Evolutionary conservation across 2,329 filamentous ascomycete species (phyloP).

Genomic region (Triangularia verruculosa): DNA sequence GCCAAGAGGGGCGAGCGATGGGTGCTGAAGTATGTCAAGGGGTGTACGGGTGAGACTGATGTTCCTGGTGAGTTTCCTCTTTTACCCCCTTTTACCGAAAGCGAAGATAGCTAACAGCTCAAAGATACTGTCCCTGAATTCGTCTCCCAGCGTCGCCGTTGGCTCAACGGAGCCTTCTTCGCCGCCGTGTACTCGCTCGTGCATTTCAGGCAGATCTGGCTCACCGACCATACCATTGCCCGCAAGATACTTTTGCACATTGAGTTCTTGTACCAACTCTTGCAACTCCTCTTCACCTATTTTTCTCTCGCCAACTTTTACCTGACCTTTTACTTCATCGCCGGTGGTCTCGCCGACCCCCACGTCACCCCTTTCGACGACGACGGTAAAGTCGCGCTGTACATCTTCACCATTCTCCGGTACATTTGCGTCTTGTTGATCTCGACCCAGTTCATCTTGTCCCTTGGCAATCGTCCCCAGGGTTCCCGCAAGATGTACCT

Average conservation of each 20-base stretch:
- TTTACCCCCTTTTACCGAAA: not conserved
- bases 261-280: slow-evolving; percentile 92
- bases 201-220: slow-evolving; percentile 90
- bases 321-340: slow-evolving; percentile 96
- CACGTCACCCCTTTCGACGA: slow-evolving; percentile 83
- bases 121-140: slow-evolving; percentile 87
- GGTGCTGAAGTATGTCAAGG: slow-evolving; percentile 98
- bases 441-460: slow-evolving; percentile 91
- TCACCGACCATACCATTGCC: slow-evolving; percentile 82
- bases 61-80: slow-evolving; percentile 69
- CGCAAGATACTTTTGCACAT: slow-evolving; percentile 91
- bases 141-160: slow-evolving; percentile 90
- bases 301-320: slow-evolving; percentile 99
- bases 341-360: slow-evolving; percentile 78
- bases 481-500: slow-evolving; percentile 90
- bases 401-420: slow-evolving; percentile 82
- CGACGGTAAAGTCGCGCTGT: slow-evolving; percentile 69
- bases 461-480: slow-evolving; percentile 92
- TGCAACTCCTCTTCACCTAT: slow-evolving; percentile 92
- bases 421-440: slow-evolving; percentile 87
- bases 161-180: slow-evolving; percentile 98
- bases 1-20: slow-evolving; percentile 92
- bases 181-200: slow-evolving; percentile 96
- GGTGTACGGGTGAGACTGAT: slow-evolving; percentile 94
- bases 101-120: slow-evolving; percentile 11